Evolutionary conservation across 148 eudicot genomes (phyloP).

Genomic region (Rhododendron ovatum): DNA sequence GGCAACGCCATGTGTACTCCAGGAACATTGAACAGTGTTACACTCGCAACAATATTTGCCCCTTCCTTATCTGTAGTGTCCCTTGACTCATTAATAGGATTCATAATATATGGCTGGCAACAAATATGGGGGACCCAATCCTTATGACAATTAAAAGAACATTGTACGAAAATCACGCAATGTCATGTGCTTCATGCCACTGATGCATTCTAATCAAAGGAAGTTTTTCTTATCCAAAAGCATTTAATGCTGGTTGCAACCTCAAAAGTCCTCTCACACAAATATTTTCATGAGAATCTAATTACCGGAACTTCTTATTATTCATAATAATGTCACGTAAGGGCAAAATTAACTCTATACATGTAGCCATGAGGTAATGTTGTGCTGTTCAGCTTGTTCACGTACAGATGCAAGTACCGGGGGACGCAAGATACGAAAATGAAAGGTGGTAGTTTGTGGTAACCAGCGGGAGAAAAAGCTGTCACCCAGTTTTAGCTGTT

Average conservation of each 20-base stretch:
- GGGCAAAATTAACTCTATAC: constrained; percentile 33
- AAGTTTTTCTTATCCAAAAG: constrained; percentile 17
- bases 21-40: no score
- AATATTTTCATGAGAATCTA: not conserved
- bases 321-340: not conserved
- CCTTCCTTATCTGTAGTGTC: not conserved
- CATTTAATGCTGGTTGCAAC: not conserved
- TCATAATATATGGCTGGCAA: not conserved
- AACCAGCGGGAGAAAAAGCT: not conserved
- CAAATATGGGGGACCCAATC: not conserved
- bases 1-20: no score
- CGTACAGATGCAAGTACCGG: constrained; percentile 7
- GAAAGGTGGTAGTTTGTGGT: not conserved
- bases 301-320: constrained; percentile 19
- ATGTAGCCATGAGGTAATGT: constrained; percentile 14
- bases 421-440: not conserved
- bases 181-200: constrained; percentile 8
- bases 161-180: not conserved
- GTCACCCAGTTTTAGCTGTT: constrained; percentile 19
- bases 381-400: not conserved
- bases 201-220: not conserved
- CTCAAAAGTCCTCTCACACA: constrained; percentile 4
- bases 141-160: not conserved
- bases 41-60: no score
- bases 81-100: not conserved